Conservation (phyloP, 2,329 filamentous ascomycete species). For the Hypocreales sp. region DNA sequence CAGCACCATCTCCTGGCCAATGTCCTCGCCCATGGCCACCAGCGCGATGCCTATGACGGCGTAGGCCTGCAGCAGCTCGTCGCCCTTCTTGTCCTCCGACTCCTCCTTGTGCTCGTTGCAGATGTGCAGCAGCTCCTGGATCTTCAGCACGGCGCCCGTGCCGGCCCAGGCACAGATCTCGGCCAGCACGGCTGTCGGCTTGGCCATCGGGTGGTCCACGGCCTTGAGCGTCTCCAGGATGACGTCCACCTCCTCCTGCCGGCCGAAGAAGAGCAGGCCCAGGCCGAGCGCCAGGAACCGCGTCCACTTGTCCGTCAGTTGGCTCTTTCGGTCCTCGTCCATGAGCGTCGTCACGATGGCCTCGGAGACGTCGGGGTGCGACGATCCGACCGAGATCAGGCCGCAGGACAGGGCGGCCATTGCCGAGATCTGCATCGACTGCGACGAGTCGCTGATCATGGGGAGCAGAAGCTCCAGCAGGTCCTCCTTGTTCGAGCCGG, state of each 20-base stretch:
- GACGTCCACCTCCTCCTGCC: conserved; percentile 97
- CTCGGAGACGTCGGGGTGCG: conserved; percentile 79
- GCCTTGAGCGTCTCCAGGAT: conserved; percentile 93
- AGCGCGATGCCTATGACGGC: conserved; percentile 87
- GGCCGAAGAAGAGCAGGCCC: conserved; percentile 86
- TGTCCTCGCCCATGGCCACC: conserved; percentile 95
- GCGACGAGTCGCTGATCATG: conserved; percentile 67
- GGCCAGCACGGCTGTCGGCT: conserved; percentile 84
- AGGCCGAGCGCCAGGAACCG: conserved; percentile 90
- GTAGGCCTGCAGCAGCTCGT: conserved; percentile 90
- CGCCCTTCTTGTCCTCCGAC: conserved; percentile 84
- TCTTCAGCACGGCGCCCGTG: conserved; percentile 90
- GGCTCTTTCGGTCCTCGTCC: conserved; percentile 80
- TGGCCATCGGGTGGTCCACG: conserved; percentile 91
- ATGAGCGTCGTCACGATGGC: conserved; percentile 84
- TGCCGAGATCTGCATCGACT: conserved; percentile 90
- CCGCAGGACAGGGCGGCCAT: conserved; percentile 90
- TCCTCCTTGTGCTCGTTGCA: conserved; percentile 97
- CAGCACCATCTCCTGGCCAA: conserved; percentile 97
- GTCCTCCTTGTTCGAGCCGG: conserved; percentile 83
- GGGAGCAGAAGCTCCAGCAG: conserved; percentile 75
- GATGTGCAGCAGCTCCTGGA: conserved; percentile 92
- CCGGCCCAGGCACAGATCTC: conserved; percentile 98
- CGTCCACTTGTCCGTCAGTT: conserved; percentile 96
- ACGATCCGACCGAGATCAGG: conserved; percentile 83